Base-by-base conservation (phyloP, 169 alveolate species). In the Plasmodium blacklocki region DNA sequence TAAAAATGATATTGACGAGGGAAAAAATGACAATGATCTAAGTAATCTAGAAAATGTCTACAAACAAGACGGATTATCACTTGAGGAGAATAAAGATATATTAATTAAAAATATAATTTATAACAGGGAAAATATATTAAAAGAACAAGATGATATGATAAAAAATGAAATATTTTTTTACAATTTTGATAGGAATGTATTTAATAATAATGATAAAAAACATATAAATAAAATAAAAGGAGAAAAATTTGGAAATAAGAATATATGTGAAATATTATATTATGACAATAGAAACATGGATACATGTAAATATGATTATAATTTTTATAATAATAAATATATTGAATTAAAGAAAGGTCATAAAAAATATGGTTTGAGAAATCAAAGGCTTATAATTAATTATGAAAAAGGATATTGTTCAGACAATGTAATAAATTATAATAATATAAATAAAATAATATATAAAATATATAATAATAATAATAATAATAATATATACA, bases 401-500 rank as follows among this genome's bases (percentile, higher is more conserved):
- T 18, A 3, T n/a, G 90, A 80, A 39, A 80, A 15, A 21, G 91
- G 71, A 15, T 29, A 68, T 29, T 43, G 8, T 21, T 68, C 80
- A 32, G 83, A 68, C 52, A 26, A 19, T 39, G 64, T 1, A 15
- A 32, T 68, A n/a, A 68, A 32, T 83, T 56, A 58, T 58, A 47
- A 83, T 56, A 83, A 68, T 23, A 29, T 12, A 43, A 29, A 23
- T 58, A 50, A 68, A 7, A 39, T 56, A 60, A 67, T 19, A 14
- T 54, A 23, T 47, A 4, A 68, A 45, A 18, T 32, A 3, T 12
- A 59, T n/a, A 74, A 74, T 2, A 39, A 11, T 12, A 15, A 43
- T 39, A 19, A 8, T 58, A 18, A 39, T 5, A 14, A 56, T 58
- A 5, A 7, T 5, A 39, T 39, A 39, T 7, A 39, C 47, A 39